Conservation (phyloP, 106 monocot genomes). For the Dendrobium chrysotoxum region DNA sequence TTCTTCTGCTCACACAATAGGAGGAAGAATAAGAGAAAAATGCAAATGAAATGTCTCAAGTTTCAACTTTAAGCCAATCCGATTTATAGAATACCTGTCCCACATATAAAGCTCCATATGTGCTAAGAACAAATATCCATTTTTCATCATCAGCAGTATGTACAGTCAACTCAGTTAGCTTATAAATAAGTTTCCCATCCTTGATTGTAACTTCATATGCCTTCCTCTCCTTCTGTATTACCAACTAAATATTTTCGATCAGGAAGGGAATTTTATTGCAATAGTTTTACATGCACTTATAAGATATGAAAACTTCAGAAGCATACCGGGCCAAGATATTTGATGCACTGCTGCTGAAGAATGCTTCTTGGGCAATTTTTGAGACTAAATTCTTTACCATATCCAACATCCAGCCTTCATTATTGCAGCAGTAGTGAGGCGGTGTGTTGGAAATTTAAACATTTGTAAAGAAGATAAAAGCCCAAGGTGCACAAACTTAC, state of each 20-base stretch:
- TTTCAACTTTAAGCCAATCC: not conserved
- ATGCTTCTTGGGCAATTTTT: slow-evolving; percentile 25
- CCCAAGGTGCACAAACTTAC: slow-evolving; percentile 19
- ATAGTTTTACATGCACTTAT: not conserved
- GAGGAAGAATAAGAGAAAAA: not conserved
- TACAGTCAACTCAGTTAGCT: slow-evolving; percentile 24
- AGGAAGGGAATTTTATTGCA: not conserved
- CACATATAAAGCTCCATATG: slow-evolving; percentile 45
- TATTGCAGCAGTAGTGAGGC: not conserved
- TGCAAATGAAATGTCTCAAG: not conserved
- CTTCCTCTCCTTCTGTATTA: slow-evolving; percentile 56
- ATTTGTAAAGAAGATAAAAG: slow-evolving; percentile 32
- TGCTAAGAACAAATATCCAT: slow-evolving; percentile 81
- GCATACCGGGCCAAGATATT: slow-evolving; percentile 36
- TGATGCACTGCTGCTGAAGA: slow-evolving; percentile 27
- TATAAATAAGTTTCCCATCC: slow-evolving; percentile 54
- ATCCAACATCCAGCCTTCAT: slow-evolving; percentile 34
- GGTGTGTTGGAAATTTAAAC: not conserved
- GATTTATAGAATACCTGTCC: slow-evolving; percentile 35
- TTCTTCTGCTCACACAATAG: slow-evolving; percentile 46
- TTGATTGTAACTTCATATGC: slow-evolving; percentile 55
- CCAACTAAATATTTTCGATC: not conserved
- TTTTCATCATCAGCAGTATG: slow-evolving; percentile 44
- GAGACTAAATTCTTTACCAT: slow-evolving; percentile 36
- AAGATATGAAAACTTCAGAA: not conserved